Base-by-base conservation (phyloP, 305 asterid genomes). In the Fraxinus latifolia region DNA sequence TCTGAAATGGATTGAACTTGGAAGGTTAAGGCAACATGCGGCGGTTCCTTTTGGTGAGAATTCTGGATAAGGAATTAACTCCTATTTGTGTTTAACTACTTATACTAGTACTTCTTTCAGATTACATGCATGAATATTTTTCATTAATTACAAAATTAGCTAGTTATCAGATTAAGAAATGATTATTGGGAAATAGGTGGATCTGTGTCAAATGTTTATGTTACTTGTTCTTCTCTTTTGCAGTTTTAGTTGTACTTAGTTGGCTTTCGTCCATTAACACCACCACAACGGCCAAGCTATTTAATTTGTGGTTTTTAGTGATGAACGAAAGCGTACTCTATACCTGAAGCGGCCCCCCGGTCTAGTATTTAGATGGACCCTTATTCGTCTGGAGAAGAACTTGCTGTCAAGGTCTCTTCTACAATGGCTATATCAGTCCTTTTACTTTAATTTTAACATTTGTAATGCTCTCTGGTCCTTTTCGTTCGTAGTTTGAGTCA, bases 371-470 rank as follows among this genome's bases (percentile, higher is more conserved):
- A 83, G 87, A 94, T 95, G 99, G 98, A 93, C 89, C 81, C 89
- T 78, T 89, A 89, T 86, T 95, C 97, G 44, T 94, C 98, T 73
- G 99, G 97, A 82, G 98, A 95, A 86, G 99, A 95, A 76, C 92
- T 86, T 76, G 78, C 90, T 62, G 80, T 91, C 85, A 95, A 95
- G 96, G 99, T 95, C 83, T 79, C 73, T 58, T 76, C 42, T 32
- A 79, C 32, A 44, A 62, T 6, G 4, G 33, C 72, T 23, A 62
- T 21, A 44, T 27, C 34, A 23, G 77, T 74, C 37, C 12, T 74
- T 84, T 14, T 31, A 37, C 77, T 85, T 71, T 7, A 39, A 11
- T 31, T 75, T 21, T 71, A 32, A 80, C 8, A 34, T 72, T 21
- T 77, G 34, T 75, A 78, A 73, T 77, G 85, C 76, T 74, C 23